phyloP scores from a whole-genome alignment of 768 basidiomycete genomes.

The Clitopilus passeckerianus region DNA sequence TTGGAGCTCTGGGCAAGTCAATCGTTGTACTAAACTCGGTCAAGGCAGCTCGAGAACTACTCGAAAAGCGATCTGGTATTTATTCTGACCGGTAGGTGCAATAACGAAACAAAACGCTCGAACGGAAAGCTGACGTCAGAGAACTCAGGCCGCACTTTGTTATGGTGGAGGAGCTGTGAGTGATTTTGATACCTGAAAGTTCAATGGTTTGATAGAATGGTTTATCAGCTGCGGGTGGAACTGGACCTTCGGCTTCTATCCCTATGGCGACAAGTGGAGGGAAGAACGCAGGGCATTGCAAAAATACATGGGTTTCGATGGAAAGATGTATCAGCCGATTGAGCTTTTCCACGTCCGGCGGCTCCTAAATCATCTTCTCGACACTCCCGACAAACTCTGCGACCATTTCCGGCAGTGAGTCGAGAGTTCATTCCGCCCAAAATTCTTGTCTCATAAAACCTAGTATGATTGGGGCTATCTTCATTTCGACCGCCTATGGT shows the following conservation, averaged over 20 bases:
- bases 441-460: background rate
- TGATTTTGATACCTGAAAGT: background rate
- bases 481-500: slow-evolving; percentile 17
- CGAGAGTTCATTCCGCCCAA: background rate
- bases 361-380: slow-evolving; percentile 14
- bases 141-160: background rate
- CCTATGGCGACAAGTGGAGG: slow-evolving; percentile 28
- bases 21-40: too few relatives aligned
- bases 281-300: slow-evolving; percentile 22
- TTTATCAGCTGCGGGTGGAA: slow-evolving; percentile 13
- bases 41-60: too few relatives aligned
- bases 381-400: slow-evolving; percentile 10
- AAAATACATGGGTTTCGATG: background rate
- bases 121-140: too few relatives aligned
- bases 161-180: background rate
- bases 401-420: slow-evolving; percentile 8
- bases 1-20: too few relatives aligned
- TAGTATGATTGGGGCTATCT: slow-evolving; percentile 16
- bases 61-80: background rate
- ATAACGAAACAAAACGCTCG: too few relatives aligned
- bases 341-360: slow-evolving; percentile 11
- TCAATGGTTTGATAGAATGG: background rate
- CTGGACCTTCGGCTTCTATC: slow-evolving; percentile 16
- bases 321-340: background rate
- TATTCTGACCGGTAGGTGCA: background rate